phyloP scores from a whole-genome alignment of 106 monocot genomes.

The Chionographis japonica region DNA sequence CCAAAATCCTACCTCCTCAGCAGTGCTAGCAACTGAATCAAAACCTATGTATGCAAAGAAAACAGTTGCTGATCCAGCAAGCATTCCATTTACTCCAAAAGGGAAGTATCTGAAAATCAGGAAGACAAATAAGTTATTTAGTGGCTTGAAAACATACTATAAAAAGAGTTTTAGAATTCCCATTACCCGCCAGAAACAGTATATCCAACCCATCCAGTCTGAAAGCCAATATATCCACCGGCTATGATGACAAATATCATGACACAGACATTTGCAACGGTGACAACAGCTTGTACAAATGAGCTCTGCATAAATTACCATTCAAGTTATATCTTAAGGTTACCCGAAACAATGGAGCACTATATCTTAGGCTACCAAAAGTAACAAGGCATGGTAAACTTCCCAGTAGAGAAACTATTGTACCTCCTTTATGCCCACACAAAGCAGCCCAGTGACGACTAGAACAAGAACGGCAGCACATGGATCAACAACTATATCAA shows the following conservation, averaged over 20 bases:
- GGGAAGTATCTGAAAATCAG: conserved; percentile 74
- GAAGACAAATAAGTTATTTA: not conserved
- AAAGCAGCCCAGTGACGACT: conserved; percentile 68
- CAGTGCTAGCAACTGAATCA: conserved; percentile 93
- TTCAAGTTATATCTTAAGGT: not conserved
- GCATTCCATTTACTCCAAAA: conserved; percentile 88
- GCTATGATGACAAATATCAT: conserved; percentile 89
- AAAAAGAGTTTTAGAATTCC: not conserved
- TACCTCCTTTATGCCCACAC: conserved; percentile 97
- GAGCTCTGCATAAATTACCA: conserved; percentile 57
- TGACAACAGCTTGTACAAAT: conserved; percentile 65
- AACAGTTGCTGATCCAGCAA: conserved; percentile 90
- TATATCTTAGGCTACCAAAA: not conserved
- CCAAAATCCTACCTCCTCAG: conserved; percentile 75
- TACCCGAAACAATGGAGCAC: not conserved
- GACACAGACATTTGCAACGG: conserved; percentile 74
- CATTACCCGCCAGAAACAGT: conserved; percentile 59
- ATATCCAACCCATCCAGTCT: conserved; percentile 95
- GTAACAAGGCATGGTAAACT: not conserved
- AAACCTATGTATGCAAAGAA: conserved; percentile 99
- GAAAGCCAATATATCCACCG: conserved; percentile 91
- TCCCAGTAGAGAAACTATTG: not conserved
- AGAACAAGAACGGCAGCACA: conserved; percentile 84
- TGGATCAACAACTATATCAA: conserved; percentile 82
- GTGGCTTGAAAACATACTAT: not conserved